Conservation (phyloP, 1,284 basidiomycete genomes). For the Naganishia sp. region DNA sequence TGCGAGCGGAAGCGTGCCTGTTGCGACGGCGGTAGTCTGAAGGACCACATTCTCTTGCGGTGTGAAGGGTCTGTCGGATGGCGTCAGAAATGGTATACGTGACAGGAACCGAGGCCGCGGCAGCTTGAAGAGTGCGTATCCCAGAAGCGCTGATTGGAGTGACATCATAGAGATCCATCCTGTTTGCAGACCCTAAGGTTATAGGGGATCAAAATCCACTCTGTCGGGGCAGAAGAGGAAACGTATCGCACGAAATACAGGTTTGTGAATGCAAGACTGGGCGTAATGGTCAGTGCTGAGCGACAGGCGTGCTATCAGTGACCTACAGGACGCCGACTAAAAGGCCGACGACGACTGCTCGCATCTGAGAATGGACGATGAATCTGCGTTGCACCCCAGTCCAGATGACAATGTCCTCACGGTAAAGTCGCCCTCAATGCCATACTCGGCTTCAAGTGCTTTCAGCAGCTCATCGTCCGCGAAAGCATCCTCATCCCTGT, state of each 20-base stretch:
- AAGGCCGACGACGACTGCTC: slow-evolving; percentile 51
- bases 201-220: neutral
- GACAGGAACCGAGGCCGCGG: slow-evolving; percentile 58
- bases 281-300: neutral
- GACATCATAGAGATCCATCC: slow-evolving; percentile 72
- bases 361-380: slow-evolving; percentile 47
- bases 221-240: too few species aligned
- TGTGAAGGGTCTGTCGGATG: slow-evolving; percentile 61
- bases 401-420: neutral
- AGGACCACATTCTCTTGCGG: slow-evolving; percentile 89
- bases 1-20: slow-evolving; percentile 79
- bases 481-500: slow-evolving; percentile 1
- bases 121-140: slow-evolving; percentile 79
- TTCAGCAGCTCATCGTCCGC: slow-evolving; percentile 16
- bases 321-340: slow-evolving; percentile 46
- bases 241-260: slow-evolving; percentile 46
- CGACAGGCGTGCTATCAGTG: neutral
- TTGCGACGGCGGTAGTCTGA: slow-evolving; percentile 93
- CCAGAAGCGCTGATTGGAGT: slow-evolving; percentile 86
- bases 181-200: slow-evolving; percentile 46
- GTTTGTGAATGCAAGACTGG: slow-evolving; percentile 51
- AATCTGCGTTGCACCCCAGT: too few species aligned
- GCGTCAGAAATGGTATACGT: slow-evolving; percentile 28
- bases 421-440: slow-evolving; percentile 29
- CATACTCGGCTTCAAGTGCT: slow-evolving; percentile 23